Evolutionary conservation across 495 filamentous ascomycete genomes (phyloP), one percentile per base, ranked within the genome.

Genomic region (Parathielavia appendiculata): DNA sequence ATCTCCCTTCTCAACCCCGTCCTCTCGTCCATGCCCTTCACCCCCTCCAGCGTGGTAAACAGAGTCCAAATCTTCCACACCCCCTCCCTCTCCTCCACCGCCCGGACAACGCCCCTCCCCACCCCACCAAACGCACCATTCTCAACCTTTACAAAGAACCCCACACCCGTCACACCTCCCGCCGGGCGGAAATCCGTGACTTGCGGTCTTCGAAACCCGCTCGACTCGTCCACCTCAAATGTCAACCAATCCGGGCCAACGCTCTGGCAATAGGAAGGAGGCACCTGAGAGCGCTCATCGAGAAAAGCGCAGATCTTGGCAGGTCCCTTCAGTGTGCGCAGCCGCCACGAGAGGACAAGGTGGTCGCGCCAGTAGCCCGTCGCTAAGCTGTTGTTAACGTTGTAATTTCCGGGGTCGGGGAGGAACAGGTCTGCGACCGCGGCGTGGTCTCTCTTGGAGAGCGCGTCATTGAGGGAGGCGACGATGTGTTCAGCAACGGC

Each of bases 31-130:
- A 73, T 64, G 0, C 71, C 73, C 13, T 71, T 73, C 35, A 89
- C 57, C 55, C 74, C 76, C 32, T 82, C 73, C 49, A 89, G 66
- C 2, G 75, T 71, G 0, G 86, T 86, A 63, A 82, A 87, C 16
- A 88, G 62, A 0, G 79, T 79, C 72, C 84, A 90, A 12, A 85
- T 81, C 71, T 83, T 87, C 84, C 83, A 88, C 83, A 88, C 60
- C 0, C 69, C 77, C 3, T 55, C 51, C 46, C 80, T 74, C 32
- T 38, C 39, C 58, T 80, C 74, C 1, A 81, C 76, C 36, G 87
- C 68, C 39, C 80, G 75, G 3, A 81, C 72, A 12, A 87, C 64
- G 2, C 86, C 86, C 0, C 75, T 69, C 4, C 86, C 86, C 16
- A 66, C 61, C 13, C 86, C 84, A 9, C 45, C 45, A 26, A 78